Percentiles rank a stretch among this genome's conserved stretches.
These are phyloP conservation scores for Leccinum fallax DNA, from an alignment of 1,284 basidiomycete species.

Conservation along the genomic window DNA sequence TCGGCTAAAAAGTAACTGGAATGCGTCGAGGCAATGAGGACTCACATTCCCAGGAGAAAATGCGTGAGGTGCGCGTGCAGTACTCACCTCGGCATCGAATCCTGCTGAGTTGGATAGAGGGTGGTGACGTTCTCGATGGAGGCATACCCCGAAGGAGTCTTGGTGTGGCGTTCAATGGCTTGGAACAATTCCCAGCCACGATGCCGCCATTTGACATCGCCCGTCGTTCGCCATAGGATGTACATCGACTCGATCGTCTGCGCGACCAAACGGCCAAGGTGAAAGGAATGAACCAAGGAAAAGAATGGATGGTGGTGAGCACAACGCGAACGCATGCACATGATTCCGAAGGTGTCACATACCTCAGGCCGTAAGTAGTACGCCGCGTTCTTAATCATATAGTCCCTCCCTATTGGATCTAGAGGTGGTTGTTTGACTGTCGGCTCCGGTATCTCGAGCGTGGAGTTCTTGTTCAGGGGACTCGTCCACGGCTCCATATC, in stretches of 20 bases:
- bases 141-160: constrained; percentile 58
- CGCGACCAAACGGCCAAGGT: neutral
- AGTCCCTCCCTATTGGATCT: constrained; percentile 39
- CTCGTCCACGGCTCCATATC: constrained; percentile 35
- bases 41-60: neutral
- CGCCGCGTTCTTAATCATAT: constrained; percentile 39
- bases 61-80: neutral
- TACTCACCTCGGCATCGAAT: constrained; percentile 16
- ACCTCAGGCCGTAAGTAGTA: constrained; percentile 72
- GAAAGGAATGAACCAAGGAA: neutral
- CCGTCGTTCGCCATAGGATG: constrained; percentile 70
- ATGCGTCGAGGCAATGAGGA: neutral
- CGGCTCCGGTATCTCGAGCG: neutral
- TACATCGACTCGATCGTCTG: constrained; percentile 73
- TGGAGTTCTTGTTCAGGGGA: neutral
- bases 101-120: constrained; percentile 23
- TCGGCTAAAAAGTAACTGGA: constrained; percentile 74
- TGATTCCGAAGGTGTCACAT: constrained; percentile 11
- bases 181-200: constrained; percentile 77
- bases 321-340: neutral
- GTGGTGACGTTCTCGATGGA: constrained; percentile 52
- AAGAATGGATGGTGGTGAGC: neutral
- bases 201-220: constrained; percentile 69
- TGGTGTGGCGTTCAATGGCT: constrained; percentile 62
- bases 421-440: neutral